These are phyloP conservation scores for Penicillium crystallinum DNA, from an alignment of 495 filamentous ascomycete genomes.

Conservation along the genomic window DNA sequence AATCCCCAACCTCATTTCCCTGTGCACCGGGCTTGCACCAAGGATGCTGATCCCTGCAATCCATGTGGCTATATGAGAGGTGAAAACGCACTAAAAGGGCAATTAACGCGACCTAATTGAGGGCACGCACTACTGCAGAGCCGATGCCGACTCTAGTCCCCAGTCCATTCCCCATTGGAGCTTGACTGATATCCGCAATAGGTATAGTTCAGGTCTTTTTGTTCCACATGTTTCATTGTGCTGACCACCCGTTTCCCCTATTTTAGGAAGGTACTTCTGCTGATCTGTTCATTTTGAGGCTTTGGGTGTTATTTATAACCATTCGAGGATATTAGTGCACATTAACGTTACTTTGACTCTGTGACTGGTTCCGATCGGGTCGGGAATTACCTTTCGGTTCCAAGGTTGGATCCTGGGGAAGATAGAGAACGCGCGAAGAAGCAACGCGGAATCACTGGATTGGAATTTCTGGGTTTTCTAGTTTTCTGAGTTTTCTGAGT, in stretches of 20 bases:
- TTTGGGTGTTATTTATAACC: neutral
- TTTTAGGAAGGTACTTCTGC: neutral
- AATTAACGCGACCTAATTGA: slow-evolving; percentile 1
- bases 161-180: too few relatives aligned
- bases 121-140: slow-evolving; percentile 4
- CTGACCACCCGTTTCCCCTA: neutral
- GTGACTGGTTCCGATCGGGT: neutral
- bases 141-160: neutral
- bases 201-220: neutral
- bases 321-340: neutral
- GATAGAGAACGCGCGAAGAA: neutral
- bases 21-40: neutral
- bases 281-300: neutral
- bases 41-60: neutral
- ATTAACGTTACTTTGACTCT: neutral
- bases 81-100: neutral
- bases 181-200: neutral
- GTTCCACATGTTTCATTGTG: neutral
- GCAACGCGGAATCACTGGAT: neutral
- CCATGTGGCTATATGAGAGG: slow-evolving; percentile 2
- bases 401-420: too few relatives aligned
- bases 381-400: neutral
- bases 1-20: neutral
- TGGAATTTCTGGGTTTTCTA: neutral
- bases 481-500: too few relatives aligned